Evolutionary conservation across 2,329 filamentous ascomycete genomes (phyloP).

Genomic region (Piedraia hortae): DNA sequence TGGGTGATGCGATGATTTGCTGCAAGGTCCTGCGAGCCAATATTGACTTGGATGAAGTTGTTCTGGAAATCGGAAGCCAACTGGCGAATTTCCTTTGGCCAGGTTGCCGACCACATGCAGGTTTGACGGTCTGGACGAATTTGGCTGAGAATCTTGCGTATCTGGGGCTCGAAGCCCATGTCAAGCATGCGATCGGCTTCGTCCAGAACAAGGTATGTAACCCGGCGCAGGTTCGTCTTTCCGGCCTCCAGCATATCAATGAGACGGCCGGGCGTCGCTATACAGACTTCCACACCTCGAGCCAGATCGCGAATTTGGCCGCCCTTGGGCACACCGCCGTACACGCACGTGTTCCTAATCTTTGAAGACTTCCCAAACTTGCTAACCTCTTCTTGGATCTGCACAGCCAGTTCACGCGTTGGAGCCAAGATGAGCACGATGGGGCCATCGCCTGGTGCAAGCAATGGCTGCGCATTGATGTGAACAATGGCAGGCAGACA

Average conservation of each 20-base stretch:
- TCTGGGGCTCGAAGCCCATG: constrained; percentile 99
- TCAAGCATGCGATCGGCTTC: constrained; percentile 99
- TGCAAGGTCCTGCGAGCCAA: constrained; percentile 82
- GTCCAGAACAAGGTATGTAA: constrained; percentile 93
- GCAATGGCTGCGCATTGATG: constrained; percentile 94
- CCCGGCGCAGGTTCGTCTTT: constrained; percentile 91
- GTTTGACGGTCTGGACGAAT: constrained; percentile 96
- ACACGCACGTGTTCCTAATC: constrained; percentile 95
- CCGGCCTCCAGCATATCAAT: constrained; percentile 97
- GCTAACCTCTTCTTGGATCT: constrained; percentile 95
- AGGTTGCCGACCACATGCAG: constrained; percentile 98
- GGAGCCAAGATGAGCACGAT: constrained; percentile 91
- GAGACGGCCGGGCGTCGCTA: constrained; percentile 87
- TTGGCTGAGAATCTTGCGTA: constrained; percentile 93
- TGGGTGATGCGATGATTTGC: constrained; percentile 97
- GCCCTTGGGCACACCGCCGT: constrained; percentile 95
- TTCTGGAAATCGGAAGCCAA: constrained; percentile 73
- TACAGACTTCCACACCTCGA: constrained; percentile 91
- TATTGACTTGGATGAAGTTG: constrained; percentile 97
- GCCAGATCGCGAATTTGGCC: constrained; percentile 86
- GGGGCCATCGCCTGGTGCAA: constrained; percentile 80
- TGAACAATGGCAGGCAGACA: constrained; percentile 94
- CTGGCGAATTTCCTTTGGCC: constrained; percentile 93
- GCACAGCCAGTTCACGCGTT: constrained; percentile 89
- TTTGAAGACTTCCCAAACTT: constrained; percentile 96